A percentile compares a stretch with the other conserved stretches of the same genome.
These are phyloP conservation scores for Fusarium multiceps DNA, from an alignment of 2,329 filamentous ascomycete species.

Conservation along the genomic window DNA sequence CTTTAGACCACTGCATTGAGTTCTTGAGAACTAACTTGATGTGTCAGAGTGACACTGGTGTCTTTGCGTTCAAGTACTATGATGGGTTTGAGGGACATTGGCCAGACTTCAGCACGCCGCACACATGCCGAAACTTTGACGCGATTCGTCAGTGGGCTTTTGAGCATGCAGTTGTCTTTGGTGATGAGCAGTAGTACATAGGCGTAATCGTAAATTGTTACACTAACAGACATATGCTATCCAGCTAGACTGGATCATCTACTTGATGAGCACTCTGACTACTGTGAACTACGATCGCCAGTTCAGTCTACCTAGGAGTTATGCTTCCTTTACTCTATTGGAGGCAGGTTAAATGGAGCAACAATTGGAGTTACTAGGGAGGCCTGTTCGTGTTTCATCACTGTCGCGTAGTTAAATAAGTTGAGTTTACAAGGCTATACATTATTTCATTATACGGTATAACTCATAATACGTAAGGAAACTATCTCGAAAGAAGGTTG, in stretches of 20 bases:
- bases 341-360: background rate
- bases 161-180: slow-evolving; percentile 60
- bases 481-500: background rate
- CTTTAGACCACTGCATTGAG: slow-evolving; percentile 41
- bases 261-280: no score
- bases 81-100: slow-evolving; percentile 62
- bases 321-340: no score
- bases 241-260: no score
- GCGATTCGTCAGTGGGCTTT: slow-evolving; percentile 63
- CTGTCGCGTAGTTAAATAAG: no score
- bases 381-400: no score
- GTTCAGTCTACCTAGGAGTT: no score
- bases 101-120: slow-evolving; percentile 65
- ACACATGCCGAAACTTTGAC: slow-evolving; percentile 66
- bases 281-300: no score
- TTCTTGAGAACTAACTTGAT: slow-evolving; percentile 64
- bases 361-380: background rate
- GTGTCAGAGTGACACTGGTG: slow-evolving; percentile 65
- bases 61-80: slow-evolving; percentile 64
- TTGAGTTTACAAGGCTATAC: background rate
- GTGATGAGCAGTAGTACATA: slow-evolving; percentile 54
- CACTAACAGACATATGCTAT: background rate
- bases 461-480: slow-evolving; percentile 4
- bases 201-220: no score
- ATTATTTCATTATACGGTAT: background rate